These are phyloP conservation scores for Pyronema domesticum DNA, from an alignment of 495 filamentous ascomycete genomes.

Conservation along the genomic window DNA sequence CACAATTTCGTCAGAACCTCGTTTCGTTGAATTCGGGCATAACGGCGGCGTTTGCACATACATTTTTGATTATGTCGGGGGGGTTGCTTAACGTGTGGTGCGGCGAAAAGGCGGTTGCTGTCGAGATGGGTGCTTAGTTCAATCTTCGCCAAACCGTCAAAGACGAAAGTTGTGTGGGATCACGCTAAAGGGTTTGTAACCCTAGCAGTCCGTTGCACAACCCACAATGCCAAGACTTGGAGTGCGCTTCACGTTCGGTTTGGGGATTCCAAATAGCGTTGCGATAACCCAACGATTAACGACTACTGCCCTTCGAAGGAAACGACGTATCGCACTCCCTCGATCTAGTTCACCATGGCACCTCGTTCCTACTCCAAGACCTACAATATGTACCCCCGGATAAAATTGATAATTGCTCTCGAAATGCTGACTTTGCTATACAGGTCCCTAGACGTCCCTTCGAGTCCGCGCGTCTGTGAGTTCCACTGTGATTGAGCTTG, in stretches of 20 bases:
- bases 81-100: background rate
- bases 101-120: background rate
- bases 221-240: background rate
- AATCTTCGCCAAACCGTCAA: background rate
- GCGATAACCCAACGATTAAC: background rate
- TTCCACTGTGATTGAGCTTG: constrained; percentile 97
- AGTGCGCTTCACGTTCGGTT: background rate
- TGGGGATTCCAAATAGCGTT: background rate
- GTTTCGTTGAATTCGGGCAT: background rate
- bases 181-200: background rate
- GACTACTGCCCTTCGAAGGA: constrained; percentile 1
- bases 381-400: constrained; percentile 63
- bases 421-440: constrained; percentile 15
- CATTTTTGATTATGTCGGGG: constrained; percentile 5
- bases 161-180: background rate
- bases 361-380: constrained; percentile 83
- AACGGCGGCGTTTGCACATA: background rate
- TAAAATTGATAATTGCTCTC: constrained; percentile 2
- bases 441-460: constrained; percentile 44
- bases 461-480: constrained; percentile 99
- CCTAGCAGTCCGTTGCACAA: background rate
- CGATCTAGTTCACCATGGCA: constrained; percentile 29
- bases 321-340: constrained; percentile 13
- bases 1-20: constrained; percentile 14
- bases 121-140: too few relatives aligned